Percentiles rank a stretch among this genome's conserved stretches.
phyloP scores from a whole-genome alignment of 345 rosid genomes.

The Euphorbia lathyris region DNA sequence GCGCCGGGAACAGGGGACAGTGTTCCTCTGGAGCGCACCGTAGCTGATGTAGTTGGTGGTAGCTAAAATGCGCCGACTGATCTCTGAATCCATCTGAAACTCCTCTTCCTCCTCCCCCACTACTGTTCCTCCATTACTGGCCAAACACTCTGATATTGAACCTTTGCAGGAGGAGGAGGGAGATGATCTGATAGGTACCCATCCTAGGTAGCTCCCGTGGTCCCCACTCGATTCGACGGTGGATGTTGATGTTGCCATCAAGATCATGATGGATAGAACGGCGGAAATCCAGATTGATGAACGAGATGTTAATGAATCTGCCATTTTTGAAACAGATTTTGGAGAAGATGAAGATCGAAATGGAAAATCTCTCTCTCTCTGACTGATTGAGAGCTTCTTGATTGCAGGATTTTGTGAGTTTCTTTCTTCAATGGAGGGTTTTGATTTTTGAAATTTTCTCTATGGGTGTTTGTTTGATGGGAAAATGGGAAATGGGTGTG shows the following conservation, averaged over 20 bases:
- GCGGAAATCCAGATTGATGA: slow-evolving; percentile 36
- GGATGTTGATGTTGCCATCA: slow-evolving; percentile 16
- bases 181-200: slow-evolving; percentile 36
- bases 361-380: too few relatives aligned
- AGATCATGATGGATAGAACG: slow-evolving; percentile 21
- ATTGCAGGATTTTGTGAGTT: background rate
- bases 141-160: slow-evolving; percentile 51
- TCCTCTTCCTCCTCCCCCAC: slow-evolving; percentile 39
- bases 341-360: too few relatives aligned
- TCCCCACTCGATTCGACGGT: slow-evolving; percentile 42
- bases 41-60: slow-evolving; percentile 79
- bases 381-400: too few relatives aligned
- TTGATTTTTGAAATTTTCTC: too few relatives aligned
- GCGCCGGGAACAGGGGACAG: slow-evolving; percentile 89
- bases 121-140: background rate
- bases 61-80: slow-evolving; percentile 75
- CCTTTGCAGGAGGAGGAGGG: slow-evolving; percentile 44
- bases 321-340: slow-evolving; percentile 22
- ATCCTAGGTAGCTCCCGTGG: slow-evolving; percentile 39
- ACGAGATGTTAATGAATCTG: slow-evolving; percentile 4
- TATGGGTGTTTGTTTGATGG: background rate
- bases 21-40: slow-evolving; percentile 83
- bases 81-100: slow-evolving; percentile 72
- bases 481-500: background rate
- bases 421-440: too few relatives aligned